Evolutionary conservation across 495 filamentous ascomycete species (phyloP).

Genomic region (Talaromyces liani): DNA sequence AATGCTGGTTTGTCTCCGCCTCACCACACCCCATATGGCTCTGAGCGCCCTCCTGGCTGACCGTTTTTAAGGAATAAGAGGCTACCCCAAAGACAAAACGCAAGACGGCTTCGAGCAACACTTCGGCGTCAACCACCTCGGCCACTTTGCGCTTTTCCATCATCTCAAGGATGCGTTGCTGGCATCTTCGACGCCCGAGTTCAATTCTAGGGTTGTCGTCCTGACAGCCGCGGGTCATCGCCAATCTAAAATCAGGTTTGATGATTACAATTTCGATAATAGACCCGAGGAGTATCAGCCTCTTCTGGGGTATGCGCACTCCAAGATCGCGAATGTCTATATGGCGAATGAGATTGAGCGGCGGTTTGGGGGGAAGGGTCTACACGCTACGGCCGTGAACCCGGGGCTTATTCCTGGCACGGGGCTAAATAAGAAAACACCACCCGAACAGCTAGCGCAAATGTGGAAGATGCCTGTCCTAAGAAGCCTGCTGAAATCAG

Average conservation of each 20-base stretch:
- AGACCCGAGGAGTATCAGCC: constrained; percentile 24
- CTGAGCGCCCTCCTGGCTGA: too few relatives aligned
- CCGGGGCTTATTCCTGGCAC: constrained; percentile 30
- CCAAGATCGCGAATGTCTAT: constrained; percentile 33
- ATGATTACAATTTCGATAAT: constrained; percentile 22
- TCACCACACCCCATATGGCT: neutral
- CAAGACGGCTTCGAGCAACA: constrained; percentile 41
- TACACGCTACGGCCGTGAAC: constrained; percentile 33
- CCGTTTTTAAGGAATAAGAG: neutral
- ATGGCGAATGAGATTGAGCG: constrained; percentile 42
- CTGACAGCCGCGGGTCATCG: constrained; percentile 34
- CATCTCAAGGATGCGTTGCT: constrained; percentile 35
- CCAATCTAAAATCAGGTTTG: constrained; percentile 9
- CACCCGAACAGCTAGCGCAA: constrained; percentile 12
- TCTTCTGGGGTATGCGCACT: constrained; percentile 27
- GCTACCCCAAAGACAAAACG: constrained; percentile 16
- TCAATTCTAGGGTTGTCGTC: constrained; percentile 37
- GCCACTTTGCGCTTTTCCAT: constrained; percentile 43
- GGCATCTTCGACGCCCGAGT: constrained; percentile 24
- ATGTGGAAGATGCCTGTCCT: constrained; percentile 15
- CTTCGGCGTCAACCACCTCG: constrained; percentile 41
- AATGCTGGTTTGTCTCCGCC: constrained; percentile 8
- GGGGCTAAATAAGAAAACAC: constrained; percentile 13
- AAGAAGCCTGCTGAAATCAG: constrained; percentile 24
- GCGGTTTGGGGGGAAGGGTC: constrained; percentile 26